Conservation (phyloP, 768 basidiomycete species). For the Kwoniella dejecticola region DNA sequence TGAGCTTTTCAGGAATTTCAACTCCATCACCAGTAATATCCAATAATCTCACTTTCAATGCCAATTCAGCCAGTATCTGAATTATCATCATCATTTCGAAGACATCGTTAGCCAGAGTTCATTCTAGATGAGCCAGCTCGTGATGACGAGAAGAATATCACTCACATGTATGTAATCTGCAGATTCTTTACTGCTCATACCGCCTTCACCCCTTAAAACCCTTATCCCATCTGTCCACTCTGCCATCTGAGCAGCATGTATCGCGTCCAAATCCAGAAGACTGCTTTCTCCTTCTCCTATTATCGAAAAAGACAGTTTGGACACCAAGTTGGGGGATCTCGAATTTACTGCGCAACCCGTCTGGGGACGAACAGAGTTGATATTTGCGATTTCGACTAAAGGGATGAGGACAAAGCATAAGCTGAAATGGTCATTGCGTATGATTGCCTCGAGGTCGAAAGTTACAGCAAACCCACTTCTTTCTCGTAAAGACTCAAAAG, state of each 20-base stretch:
- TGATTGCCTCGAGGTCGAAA: neutral
- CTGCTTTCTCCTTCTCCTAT: slow-evolving; percentile 38
- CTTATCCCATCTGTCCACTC: slow-evolving; percentile 50
- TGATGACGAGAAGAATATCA: neutral
- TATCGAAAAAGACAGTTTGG: slow-evolving; percentile 46
- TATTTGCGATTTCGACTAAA: slow-evolving; percentile 37
- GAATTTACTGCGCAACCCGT: slow-evolving; percentile 44
- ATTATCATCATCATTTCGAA: too few relatives aligned
- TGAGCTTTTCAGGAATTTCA: slow-evolving; percentile 44
- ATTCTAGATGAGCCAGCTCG: too few relatives aligned
- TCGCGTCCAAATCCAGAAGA: slow-evolving; percentile 46
- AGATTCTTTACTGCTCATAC: slow-evolving; percentile 40
- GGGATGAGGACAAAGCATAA: slow-evolving; percentile 5
- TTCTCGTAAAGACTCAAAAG: slow-evolving; percentile 36
- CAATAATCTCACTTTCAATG: slow-evolving; percentile 43
- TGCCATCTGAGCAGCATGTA: slow-evolving; percentile 47
- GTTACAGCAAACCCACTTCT: slow-evolving; percentile 30
- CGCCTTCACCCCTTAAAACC: slow-evolving; percentile 39
- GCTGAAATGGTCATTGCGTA: neutral
- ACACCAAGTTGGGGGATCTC: slow-evolving; percentile 35
- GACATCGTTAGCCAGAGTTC: too few relatives aligned
- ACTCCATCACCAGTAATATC: slow-evolving; percentile 51
- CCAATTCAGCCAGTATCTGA: slow-evolving; percentile 48
- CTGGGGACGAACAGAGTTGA: slow-evolving; percentile 29
- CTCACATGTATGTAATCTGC: slow-evolving; percentile 40